Percentiles rank a stretch among this genome's conserved stretches.
These are phyloP conservation scores for Kodamaea kaohsiungensis DNA, from an alignment of 805 yeast species.

Conservation along the genomic window DNA sequence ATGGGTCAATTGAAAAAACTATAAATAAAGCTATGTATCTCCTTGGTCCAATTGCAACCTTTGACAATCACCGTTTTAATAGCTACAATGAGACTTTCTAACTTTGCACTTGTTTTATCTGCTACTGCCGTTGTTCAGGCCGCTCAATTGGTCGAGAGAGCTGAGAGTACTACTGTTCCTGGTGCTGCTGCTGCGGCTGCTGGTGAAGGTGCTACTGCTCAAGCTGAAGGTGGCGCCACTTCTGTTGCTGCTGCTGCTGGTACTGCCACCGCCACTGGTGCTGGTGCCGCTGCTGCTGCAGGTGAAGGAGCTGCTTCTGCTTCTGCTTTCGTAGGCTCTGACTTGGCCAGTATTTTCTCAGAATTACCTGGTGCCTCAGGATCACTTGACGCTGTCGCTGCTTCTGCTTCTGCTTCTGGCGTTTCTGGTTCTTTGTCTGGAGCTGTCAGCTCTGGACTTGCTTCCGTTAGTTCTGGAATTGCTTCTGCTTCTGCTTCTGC, in stretches of 20 bases:
- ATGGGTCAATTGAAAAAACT: constrained; percentile 1
- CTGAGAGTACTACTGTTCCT: constrained; percentile 25
- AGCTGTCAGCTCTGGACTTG: neutral
- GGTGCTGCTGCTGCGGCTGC: constrained; percentile 20
- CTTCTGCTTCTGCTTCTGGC: constrained; percentile 9
- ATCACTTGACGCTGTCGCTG: constrained; percentile 11
- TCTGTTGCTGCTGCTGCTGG: constrained; percentile 6
- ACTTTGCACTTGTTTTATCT: constrained; percentile 13
- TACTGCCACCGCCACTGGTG: constrained; percentile 8
- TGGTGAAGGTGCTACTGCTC: constrained; percentile 17
- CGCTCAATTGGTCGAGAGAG: constrained; percentile 18
- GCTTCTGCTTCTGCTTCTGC: neutral
- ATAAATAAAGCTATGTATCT: neutral
- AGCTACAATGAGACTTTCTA: constrained; percentile 13
- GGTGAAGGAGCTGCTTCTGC: constrained; percentile 7
- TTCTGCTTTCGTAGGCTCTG: constrained; percentile 7
- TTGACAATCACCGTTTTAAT: neutral
- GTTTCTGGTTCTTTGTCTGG: constrained; percentile 1
- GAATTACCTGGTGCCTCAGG: too few species aligned
- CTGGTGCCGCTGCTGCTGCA: constrained; percentile 8
- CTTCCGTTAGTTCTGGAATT: neutral
- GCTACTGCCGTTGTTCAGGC: constrained; percentile 13
- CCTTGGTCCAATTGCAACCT: neutral
- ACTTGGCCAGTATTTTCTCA: too few species aligned
- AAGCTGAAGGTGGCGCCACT: constrained; percentile 8